Percentiles rank a stretch among this genome's conserved stretches.
phyloP scores from a whole-genome alignment of 2,329 filamentous ascomycete genomes.

The Ophiostoma sp. region DNA sequence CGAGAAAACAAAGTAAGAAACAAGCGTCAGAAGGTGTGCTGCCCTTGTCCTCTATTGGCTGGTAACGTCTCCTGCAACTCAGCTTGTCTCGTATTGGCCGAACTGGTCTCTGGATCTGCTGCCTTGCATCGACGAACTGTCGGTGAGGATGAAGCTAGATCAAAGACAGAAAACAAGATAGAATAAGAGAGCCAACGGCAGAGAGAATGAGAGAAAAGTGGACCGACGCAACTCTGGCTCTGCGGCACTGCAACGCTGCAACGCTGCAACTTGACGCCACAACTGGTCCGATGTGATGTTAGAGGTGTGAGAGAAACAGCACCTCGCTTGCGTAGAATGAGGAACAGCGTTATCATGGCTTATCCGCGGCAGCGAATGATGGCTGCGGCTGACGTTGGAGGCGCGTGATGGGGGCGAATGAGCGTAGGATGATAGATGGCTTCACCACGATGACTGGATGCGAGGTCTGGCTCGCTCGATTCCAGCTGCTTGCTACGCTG shows the following conservation, averaged over 20 bases:
- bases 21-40: conserved; percentile 14
- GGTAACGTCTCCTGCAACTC: background rate
- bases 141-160: conserved; percentile 14
- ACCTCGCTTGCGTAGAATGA: conserved; percentile 19
- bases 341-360: conserved; percentile 14
- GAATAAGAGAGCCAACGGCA: background rate
- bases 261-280: background rate
- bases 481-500: too few species aligned
- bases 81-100: conserved; percentile 16
- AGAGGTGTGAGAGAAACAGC: conserved; percentile 12
- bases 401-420: background rate
- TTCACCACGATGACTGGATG: background rate
- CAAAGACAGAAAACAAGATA: background rate
- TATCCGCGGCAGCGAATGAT: background rate
- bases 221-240: background rate
- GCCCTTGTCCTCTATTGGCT: conserved; percentile 15
- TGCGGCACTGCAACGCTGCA: background rate
- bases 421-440: background rate
- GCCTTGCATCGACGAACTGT: conserved; percentile 11
- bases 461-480: background rate
- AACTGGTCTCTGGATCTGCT: background rate
- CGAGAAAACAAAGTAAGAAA: background rate
- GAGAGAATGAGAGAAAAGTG: background rate
- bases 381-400: conserved; percentile 5
- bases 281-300: background rate